A percentile compares a stretch with the other conserved stretches of the same genome.
Conservation (phyloP, 78 protist species). For the Tieghemostelium lacteum region DNA sequence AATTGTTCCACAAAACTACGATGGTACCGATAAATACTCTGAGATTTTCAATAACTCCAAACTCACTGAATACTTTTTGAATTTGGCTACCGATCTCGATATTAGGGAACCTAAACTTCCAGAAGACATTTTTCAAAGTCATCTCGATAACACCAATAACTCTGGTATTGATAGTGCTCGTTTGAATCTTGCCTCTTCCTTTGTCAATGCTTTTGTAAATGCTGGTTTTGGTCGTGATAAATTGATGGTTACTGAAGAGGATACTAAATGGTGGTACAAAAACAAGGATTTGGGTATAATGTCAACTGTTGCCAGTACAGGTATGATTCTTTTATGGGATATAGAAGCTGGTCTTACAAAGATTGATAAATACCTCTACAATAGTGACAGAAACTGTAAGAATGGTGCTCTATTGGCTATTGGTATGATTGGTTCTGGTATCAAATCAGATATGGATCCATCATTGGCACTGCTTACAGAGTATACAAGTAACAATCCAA, state of each 20-base stretch:
- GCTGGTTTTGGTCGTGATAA: slow-evolving; percentile 94
- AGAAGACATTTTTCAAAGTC: slow-evolving; percentile 97
- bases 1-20: slow-evolving; percentile 50
- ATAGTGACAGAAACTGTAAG: slow-evolving; percentile 87
- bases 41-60: slow-evolving; percentile 85
- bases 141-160: slow-evolving; percentile 56
- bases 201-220: slow-evolving; percentile 98
- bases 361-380: slow-evolving; percentile 90
- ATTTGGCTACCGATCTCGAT: slow-evolving; percentile 96
- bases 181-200: slow-evolving; percentile 94
- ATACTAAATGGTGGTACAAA: slow-evolving; percentile 91
- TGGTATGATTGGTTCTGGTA: slow-evolving; percentile 91
- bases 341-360: slow-evolving; percentile 92
- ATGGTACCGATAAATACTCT: slow-evolving; percentile 21
- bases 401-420: slow-evolving; percentile 97
- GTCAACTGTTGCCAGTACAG: slow-evolving; percentile 97
- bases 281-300: slow-evolving; percentile 96
- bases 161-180: slow-evolving; percentile 86
- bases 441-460: slow-evolving; percentile 93
- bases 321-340: slow-evolving; percentile 97
- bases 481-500: slow-evolving; percentile 20
- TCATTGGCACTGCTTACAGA: slow-evolving; percentile 90
- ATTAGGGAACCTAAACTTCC: slow-evolving; percentile 96
- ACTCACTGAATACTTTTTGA: slow-evolving; percentile 86
- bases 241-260: slow-evolving; percentile 91